phyloP scores from a whole-genome alignment of 1,284 basidiomycete genomes.

The Butyriboletus appendiculatus region DNA sequence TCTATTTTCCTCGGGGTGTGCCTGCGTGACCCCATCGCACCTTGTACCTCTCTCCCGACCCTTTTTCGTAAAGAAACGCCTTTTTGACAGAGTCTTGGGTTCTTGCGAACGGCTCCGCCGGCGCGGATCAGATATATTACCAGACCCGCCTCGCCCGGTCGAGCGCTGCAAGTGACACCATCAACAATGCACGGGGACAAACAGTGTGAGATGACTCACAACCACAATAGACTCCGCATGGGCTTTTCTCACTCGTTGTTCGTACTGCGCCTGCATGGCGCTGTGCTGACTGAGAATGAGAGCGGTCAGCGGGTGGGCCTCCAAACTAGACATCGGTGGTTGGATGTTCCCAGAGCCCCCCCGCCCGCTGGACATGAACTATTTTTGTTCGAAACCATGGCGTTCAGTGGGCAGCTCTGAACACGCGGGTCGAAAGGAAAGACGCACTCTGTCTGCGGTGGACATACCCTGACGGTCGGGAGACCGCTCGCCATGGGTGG shows the following conservation, averaged over 20 bases:
- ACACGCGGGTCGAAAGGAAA: neutral
- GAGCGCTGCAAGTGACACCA: constrained; percentile 43
- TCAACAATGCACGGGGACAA: neutral
- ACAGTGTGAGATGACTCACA: constrained; percentile 34
- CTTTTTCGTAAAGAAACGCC: constrained; percentile 52
- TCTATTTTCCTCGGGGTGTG: constrained; percentile 40
- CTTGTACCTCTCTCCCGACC: constrained; percentile 64
- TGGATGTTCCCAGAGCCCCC: constrained; percentile 81
- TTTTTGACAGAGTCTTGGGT: constrained; percentile 14
- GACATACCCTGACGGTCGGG: constrained; percentile 45
- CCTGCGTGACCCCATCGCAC: constrained; percentile 30
- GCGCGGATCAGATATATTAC: constrained; percentile 29
- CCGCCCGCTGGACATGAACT: constrained; percentile 65
- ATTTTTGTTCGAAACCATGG: neutral
- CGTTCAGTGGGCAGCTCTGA: neutral
- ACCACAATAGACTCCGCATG: constrained; percentile 40
- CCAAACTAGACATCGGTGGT: constrained; percentile 58
- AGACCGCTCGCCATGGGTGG: constrained; percentile 34
- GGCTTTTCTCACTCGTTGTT: constrained; percentile 45
- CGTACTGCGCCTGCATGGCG: constrained; percentile 31
- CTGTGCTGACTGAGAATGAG: constrained; percentile 33
- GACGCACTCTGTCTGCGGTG: constrained; percentile 32
- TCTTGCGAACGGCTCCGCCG: constrained; percentile 33
- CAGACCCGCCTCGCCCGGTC: constrained; percentile 37
- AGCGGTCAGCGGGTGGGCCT: constrained; percentile 35